Evolutionary conservation across 768 basidiomycete genomes (phyloP), one percentile per base, ranked within the genome.

Genomic region (Collybiopsis confluens): DNA sequence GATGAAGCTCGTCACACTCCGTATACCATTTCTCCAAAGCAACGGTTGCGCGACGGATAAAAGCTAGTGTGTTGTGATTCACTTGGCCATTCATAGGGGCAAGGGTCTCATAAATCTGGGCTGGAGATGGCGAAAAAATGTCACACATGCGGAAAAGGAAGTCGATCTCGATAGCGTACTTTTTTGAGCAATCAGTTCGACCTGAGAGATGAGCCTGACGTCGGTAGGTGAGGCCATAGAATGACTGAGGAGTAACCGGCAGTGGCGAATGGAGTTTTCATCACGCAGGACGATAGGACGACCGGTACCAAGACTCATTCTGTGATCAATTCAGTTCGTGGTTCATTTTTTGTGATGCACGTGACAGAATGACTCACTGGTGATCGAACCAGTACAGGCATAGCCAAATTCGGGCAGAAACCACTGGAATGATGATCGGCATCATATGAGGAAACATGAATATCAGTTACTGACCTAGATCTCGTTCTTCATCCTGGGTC

Each of bases 321-420:
- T 92, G 54, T 28, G 54, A 58, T 54, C 36, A 55, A 45, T 16
- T 18, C 43, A 35, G 16, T 45, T 23, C n/a, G 23, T 38, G 13
- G 15, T 4, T 28, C 3, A 55, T 44, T 45, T 57, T 44, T 45
- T 30, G 56, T 65, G 23, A 51, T 49, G 59, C 18, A 41, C 45
- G 45, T 24, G 24, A 36, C 33, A 43, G 43, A 26, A 51, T 24
- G 11, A n/a, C 18, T 57, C 62, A 92, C 91, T 94, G 90, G 71
- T 94, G 93, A 72, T 96, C 94, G 62, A 96, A 92, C 90, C 92
- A 92, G 66, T 95, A 96, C 40, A 96, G 78, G 65, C 92, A 94
- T 55, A 95, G 74, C 93, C 93, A 97, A 57, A 95, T 92, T 47
- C 94, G 80, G 2, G 92, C 91, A 56, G 92, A 94, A 6, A 96